A percentile compares a stretch with the other conserved stretches of the same genome.
These are phyloP conservation scores for Colletotrichum australisinense DNA, from an alignment of 2,329 filamentous ascomycete species.

Conservation along the genomic window DNA sequence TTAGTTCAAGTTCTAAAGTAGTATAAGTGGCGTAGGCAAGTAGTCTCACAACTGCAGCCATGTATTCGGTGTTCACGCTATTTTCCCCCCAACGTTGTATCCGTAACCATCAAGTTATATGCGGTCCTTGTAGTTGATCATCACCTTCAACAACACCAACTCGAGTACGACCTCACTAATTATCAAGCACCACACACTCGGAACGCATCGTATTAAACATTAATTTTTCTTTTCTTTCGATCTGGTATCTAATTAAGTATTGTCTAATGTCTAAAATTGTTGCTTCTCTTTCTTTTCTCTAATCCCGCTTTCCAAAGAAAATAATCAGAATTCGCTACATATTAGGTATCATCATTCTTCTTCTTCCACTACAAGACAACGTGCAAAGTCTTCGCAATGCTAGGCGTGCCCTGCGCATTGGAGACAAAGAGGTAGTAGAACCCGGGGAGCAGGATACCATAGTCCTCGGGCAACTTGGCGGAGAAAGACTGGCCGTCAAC, in stretches of 20 bases:
- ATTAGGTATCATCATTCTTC: no score
- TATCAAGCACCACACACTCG: neutral
- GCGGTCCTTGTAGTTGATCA: neutral
- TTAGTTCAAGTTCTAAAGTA: no score
- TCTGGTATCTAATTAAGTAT: neutral
- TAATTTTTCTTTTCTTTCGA: neutral
- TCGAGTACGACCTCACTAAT: neutral
- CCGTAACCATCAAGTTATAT: neutral
- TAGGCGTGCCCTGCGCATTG: constrained; percentile 56
- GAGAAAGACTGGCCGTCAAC: constrained; percentile 47
- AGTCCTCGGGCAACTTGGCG: constrained; percentile 56
- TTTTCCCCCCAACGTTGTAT: no score
- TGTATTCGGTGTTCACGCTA: no score
- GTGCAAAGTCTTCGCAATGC: constrained; percentile 55
- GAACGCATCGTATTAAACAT: neutral
- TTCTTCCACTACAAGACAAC: constrained; percentile 35
- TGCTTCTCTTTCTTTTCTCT: neutral
- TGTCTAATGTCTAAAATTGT: neutral
- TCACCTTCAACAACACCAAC: neutral
- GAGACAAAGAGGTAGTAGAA: constrained; percentile 66
- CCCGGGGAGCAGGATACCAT: constrained; percentile 62
- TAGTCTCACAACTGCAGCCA: no score
- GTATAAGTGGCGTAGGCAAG: no score
- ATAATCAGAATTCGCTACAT: neutral
- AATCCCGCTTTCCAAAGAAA: neutral